These are phyloP conservation scores for Lunularia cruciata DNA, from an alignment of 225 moss, liverwort and hornwort species.

Conservation along the genomic window DNA sequence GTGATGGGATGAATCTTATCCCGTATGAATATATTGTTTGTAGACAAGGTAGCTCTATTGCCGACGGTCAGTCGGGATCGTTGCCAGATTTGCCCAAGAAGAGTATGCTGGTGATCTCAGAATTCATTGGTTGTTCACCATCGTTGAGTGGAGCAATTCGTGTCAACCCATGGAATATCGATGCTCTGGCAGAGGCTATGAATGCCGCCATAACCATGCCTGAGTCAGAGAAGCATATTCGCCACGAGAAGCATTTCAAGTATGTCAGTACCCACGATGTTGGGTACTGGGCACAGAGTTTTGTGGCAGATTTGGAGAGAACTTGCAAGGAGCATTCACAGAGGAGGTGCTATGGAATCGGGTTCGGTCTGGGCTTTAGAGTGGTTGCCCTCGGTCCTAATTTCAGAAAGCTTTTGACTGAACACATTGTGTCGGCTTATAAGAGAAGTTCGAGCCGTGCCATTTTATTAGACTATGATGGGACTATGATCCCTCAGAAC, in stretches of 20 bases:
- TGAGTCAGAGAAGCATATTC: conserved; percentile 79
- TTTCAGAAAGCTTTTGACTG: conserved; percentile 54
- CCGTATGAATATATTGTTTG: conserved; percentile 96
- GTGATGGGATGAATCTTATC: conserved; percentile 95
- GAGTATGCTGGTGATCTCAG: conserved; percentile 98
- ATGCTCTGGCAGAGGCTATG: conserved; percentile 97
- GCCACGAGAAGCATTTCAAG: conserved; percentile 98
- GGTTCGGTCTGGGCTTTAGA: conserved; percentile 56
- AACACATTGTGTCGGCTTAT: conserved; percentile 56
- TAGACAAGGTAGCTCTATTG: conserved; percentile 68
- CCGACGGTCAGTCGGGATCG: conserved; percentile 21
- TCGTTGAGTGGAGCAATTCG: conserved; percentile 97
- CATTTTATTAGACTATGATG: conserved; percentile 58
- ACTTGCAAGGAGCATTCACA: conserved; percentile 49
- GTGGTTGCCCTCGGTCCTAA: conserved; percentile 58
- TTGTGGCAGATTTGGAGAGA: conserved; percentile 53
- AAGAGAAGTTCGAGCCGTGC: conserved; percentile 52
- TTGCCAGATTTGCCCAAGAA: conserved; percentile 42
- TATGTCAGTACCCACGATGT: conserved; percentile 87
- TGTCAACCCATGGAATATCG: conserved; percentile 98
- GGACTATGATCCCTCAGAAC: conserved; percentile 58
- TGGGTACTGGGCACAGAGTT: conserved; percentile 87
- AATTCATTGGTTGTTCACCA: conserved; percentile 98
- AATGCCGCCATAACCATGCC: conserved; percentile 88
- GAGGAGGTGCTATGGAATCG: conserved; percentile 53